Conservation (phyloP, 2,329 filamentous ascomycete species). For the Fusarium chuoi region DNA sequence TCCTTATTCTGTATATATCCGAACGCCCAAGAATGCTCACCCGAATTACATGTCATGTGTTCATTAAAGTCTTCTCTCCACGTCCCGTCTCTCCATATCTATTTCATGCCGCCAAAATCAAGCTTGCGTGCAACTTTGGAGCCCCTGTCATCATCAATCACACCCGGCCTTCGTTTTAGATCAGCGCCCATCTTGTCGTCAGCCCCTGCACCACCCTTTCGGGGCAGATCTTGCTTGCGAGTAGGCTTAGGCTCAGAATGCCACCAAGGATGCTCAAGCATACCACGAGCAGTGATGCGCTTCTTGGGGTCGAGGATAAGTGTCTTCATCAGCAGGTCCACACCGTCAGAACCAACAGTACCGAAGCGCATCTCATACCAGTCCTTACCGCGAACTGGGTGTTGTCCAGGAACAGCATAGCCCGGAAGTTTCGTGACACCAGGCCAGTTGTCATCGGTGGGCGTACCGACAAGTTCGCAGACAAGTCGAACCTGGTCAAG, state of each 20-base stretch:
- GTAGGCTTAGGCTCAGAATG: constrained; percentile 84
- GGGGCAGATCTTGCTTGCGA: constrained; percentile 81
- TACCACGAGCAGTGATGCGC: constrained; percentile 79
- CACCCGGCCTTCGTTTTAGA: constrained; percentile 76
- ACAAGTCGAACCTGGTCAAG: constrained; percentile 88
- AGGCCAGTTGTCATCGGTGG: constrained; percentile 95
- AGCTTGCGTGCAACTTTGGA: constrained; percentile 85
- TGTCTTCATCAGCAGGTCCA: constrained; percentile 88
- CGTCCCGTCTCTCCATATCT: background rate
- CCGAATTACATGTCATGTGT: constrained; percentile 4
- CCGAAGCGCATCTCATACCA: constrained; percentile 83
- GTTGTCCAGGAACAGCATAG: constrained; percentile 77
- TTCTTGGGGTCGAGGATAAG: constrained; percentile 87
- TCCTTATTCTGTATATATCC: background rate
- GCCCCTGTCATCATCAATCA: constrained; percentile 73
- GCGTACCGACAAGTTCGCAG: constrained; percentile 86
- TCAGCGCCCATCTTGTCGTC: constrained; percentile 83
- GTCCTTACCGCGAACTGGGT: constrained; percentile 72
- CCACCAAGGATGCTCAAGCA: constrained; percentile 90
- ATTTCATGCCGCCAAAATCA: constrained; percentile 70
- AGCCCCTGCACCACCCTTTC: constrained; percentile 77
- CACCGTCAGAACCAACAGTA: constrained; percentile 81
- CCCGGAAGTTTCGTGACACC: constrained; percentile 83
- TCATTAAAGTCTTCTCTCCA: background rate
- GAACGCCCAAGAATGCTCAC: constrained; percentile 30